Percentiles rank a stretch among this genome's conserved stretches.
Conservation (phyloP, 495 filamentous ascomycete genomes). For the Cladorrhinum samala region DNA sequence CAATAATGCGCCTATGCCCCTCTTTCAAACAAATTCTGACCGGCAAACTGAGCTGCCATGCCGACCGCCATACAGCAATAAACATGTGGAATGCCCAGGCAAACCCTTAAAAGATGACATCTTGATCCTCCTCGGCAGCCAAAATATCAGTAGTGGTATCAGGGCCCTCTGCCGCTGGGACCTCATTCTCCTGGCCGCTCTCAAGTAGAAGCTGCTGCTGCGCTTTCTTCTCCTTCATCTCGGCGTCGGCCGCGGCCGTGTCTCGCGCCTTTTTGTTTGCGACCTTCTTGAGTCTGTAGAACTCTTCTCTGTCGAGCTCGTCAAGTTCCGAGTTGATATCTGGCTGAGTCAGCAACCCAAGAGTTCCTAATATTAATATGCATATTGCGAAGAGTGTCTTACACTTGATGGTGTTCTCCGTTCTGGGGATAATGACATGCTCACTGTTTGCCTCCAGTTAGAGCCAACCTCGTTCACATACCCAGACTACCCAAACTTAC, state of each 20-base stretch:
- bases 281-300: conserved; percentile 97
- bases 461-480: background rate
- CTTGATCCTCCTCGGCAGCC: conserved; percentile 80
- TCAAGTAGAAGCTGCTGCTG: conserved; percentile 21
- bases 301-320: conserved; percentile 96
- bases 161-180: conserved; percentile 42
- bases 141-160: conserved; percentile 60
- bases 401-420: conserved; percentile 98
- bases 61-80: background rate
- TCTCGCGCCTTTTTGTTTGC: conserved; percentile 92
- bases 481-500: conserved; percentile 42
- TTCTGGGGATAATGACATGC: conserved; percentile 96
- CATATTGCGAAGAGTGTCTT: conserved; percentile 28
- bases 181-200: conserved; percentile 36
- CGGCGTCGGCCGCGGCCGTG: conserved; percentile 63
- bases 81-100: background rate
- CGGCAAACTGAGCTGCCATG: background rate
- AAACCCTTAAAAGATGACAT: conserved; percentile 84
- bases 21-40: conserved; percentile 6
- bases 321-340: conserved; percentile 99
- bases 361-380: background rate
- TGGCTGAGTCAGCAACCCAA: conserved; percentile 23
- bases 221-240: conserved; percentile 57
- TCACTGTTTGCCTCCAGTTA: conserved; percentile 43
- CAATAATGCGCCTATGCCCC: conserved; percentile 18